Base-by-base conservation (phyloP, 1,284 basidiomycete genomes). In the Rhodotorula glutinis region DNA sequence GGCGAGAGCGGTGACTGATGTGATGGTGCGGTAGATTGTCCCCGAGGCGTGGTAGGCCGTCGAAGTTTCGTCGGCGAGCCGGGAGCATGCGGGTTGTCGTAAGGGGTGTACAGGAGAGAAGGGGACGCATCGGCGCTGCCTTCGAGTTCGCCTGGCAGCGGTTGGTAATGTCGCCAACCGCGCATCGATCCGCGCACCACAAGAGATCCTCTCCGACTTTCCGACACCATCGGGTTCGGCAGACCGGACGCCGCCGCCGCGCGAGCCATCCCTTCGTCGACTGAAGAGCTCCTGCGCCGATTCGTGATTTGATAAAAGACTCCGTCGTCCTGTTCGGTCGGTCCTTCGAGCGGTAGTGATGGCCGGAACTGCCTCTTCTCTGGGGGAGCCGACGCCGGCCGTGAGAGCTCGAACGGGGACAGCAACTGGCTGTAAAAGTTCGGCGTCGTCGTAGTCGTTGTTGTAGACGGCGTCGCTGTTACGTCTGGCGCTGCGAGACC, bases 311-410 rank as follows among this genome's bases (percentile, higher is more conserved):
- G 49, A 25, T 51, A 51, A 14, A 27, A 41, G 19, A 41, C 33
- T 30, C 33, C 14, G 49, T 51, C n/a, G 11, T 51, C 49, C 5
- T 51, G 25, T 5, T 51, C 49, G 13, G 25, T 27, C 25, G 49
- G 25, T 27, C 49, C 25, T 9, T 51, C n/a, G 52, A 21, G 29
- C 29, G 13, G n/a, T n/a, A 25, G 25, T 10, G n/a, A 17, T 1
- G 17, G 51, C 17, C 29, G 29, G 8, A 16, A 11, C 53, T 53
- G 53, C 17, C 30, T 38, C 10, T 53, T 53, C 9, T 53, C 33
- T 2, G 66, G 66, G 23, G 66, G 66, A 13, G 66, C 66, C 10
- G 66, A 64, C 3, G 46, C 49, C 2, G 66, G 66, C 1, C 66
- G 62, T 14, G 49, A n/a, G 0, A 55, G 17, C 8, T 64, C 66